A percentile compares a stretch with the other conserved stretches of the same genome.
phyloP scores from a whole-genome alignment of 805 yeast species.

The Wickerhamomyces tratensis region DNA sequence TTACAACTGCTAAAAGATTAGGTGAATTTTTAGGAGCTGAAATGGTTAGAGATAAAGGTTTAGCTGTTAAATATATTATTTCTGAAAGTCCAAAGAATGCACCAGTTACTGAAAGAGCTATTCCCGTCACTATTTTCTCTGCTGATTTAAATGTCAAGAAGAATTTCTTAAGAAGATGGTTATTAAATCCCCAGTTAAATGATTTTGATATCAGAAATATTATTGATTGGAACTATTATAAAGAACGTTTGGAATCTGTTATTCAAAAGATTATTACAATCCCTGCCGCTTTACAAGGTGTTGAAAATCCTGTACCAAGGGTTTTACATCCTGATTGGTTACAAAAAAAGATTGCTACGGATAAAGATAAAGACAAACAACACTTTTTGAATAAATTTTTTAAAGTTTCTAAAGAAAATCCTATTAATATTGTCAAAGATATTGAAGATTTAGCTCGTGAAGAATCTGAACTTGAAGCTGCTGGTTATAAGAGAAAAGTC shows the following conservation, averaged over 20 bases:
- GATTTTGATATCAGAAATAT: conserved; percentile 82
- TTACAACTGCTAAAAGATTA: conserved; percentile 86
- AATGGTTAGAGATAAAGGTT: conserved; percentile 93
- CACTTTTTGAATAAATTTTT: conserved; percentile 53
- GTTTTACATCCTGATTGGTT: conserved; percentile 95
- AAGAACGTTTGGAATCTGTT: conserved; percentile 85
- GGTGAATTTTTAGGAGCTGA: conserved; percentile 95
- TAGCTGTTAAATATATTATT: conserved; percentile 90
- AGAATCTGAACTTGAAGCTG: conserved; percentile 10
- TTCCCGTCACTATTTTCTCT: conserved; percentile 93
- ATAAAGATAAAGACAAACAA: conserved; percentile 66
- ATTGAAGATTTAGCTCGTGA: conserved; percentile 62
- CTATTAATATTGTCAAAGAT: conserved; percentile 40
- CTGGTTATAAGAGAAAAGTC: conserved; percentile 14
- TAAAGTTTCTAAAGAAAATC: conserved; percentile 30
- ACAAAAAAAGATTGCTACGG: conserved; percentile 45
- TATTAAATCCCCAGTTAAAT: conserved; percentile 64
- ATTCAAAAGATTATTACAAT: conserved; percentile 91
- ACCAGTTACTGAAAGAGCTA: conserved; percentile 92
- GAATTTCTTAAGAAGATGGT: conserved; percentile 77
- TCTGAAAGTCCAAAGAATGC: conserved; percentile 74
- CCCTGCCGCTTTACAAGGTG: conserved; percentile 91
- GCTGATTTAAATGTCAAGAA: conserved; percentile 66
- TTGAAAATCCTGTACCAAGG: conserved; percentile 88
- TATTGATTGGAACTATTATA: conserved; percentile 89